Base-by-base conservation (phyloP, 2,329 filamentous ascomycete genomes). In the Metarhizium album region DNA sequence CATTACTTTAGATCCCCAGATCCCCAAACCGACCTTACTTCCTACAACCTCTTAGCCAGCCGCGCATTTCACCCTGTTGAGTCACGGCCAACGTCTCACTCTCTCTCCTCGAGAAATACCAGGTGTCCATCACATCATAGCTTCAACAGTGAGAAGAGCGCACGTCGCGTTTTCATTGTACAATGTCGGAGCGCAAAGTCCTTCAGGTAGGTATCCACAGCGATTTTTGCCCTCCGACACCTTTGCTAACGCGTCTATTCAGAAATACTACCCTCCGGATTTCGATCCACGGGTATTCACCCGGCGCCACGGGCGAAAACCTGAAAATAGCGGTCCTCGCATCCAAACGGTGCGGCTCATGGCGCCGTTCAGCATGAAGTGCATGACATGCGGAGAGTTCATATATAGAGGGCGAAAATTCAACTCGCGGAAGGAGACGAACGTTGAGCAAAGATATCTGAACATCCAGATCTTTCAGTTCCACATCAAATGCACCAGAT, bases 371-470 rank as follows among this genome's bases (percentile, higher is more conserved):
- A 62, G 61, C 2, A 67, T 70, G 65, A 70, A 70, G 35, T 76
- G 73, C 57, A 69, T 67, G 2, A 67, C 67, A 1, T 78, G 75
- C 54, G 74, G 73, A 53, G 87, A 94, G 69, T 95, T 85, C 72
- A 93, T 95, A 62, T 91, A 94, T 75, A 88, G 89, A 60, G 90
- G 90, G 0, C 82, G 90, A 54, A 97, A 96, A 63, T 97, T 97
- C 77, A 97, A 97, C 70, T 86, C 89, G 2, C 79, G 88, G 35
- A 98, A 98, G 64, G 90, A 96, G 64, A 95, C 87, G 0, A 89
- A 88, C 0, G 82, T 81, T 0, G 86, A 93, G 20, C 87, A 96
- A 61, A 87, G 85, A 58, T 98, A 98, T 71, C 81, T 95, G 45
- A 80, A 80, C 47, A 94, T 97, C 55, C 81, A 88, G 54, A 90